A percentile compares a stretch with the other conserved stretches of the same genome.
Evolutionary conservation across 2,329 filamentous ascomycete genomes (phyloP).

Genomic region (Exophiala alcalophila): DNA sequence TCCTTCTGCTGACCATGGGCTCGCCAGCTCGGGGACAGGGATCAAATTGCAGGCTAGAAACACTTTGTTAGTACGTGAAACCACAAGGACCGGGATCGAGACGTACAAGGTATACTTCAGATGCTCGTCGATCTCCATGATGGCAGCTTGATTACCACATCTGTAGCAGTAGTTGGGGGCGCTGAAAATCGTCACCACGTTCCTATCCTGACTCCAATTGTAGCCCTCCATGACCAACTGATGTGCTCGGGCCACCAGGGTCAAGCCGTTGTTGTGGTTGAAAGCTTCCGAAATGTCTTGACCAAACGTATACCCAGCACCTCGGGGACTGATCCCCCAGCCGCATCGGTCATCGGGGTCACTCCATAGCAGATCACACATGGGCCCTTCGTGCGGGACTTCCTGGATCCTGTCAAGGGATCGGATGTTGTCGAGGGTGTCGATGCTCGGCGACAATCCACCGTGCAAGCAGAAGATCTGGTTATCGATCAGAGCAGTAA

Average conservation of each 20-base stretch:
- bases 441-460: conserved; percentile 91
- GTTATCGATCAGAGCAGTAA: conserved; percentile 97
- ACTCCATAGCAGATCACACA: conserved; percentile 97
- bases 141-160: conserved; percentile 98
- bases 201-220: conserved; percentile 98
- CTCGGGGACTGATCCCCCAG: conserved; percentile 93
- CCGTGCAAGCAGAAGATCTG: conserved; percentile 99
- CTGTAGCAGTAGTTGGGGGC: conserved; percentile 96
- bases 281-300: conserved; percentile 98
- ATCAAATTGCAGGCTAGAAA: conserved; percentile 89
- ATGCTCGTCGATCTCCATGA: conserved; percentile 99
- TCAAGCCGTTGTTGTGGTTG: conserved; percentile 98
- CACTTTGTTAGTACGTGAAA: conserved; percentile 9
- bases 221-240: conserved; percentile 99
- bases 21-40: conserved; percentile 96
- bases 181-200: conserved; percentile 96
- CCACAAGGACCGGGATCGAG: conserved; percentile 30
- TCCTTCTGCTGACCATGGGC: conserved; percentile 96
- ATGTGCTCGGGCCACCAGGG: conserved; percentile 91
- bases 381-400: conserved; percentile 95
- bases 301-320: conserved; percentile 91
- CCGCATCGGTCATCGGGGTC: conserved; percentile 95
- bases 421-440: conserved; percentile 92
- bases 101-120: conserved; percentile 99
- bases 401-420: conserved; percentile 96